Evolutionary conservation across 345 rosid genomes (phyloP).

Genomic region (Eucalyptus brandiana): DNA sequence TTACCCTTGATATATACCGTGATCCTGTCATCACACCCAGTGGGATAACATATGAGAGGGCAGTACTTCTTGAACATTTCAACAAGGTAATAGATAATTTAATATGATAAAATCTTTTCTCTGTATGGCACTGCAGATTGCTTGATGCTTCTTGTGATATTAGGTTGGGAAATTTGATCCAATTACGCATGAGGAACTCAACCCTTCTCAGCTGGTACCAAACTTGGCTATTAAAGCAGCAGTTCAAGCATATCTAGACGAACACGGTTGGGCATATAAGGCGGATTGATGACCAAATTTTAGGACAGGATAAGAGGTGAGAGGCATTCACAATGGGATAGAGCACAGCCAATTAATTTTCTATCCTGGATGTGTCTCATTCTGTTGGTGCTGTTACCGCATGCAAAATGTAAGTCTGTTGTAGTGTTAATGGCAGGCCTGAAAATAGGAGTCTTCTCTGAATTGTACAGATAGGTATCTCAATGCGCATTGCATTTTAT

Average conservation of each 20-base stretch:
- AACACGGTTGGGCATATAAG: slow-evolving; percentile 81
- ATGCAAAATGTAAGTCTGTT: neutral
- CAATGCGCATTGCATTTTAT: neutral
- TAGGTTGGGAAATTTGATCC: slow-evolving; percentile 94
- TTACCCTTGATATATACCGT: slow-evolving; percentile 76
- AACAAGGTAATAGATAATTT: slow-evolving; percentile 30
- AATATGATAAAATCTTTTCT: neutral
- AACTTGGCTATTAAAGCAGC: slow-evolving; percentile 90
- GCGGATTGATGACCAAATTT: neutral
- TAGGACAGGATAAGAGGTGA: neutral
- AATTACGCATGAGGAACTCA: slow-evolving; percentile 53
- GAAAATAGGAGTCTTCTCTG: neutral
- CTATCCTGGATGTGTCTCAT: neutral
- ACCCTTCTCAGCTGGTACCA: slow-evolving; percentile 38
- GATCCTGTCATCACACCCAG: slow-evolving; percentile 93
- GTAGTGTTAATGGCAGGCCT: neutral
- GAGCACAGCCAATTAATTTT: neutral
- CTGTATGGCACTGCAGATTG: neutral
- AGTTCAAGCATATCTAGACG: slow-evolving; percentile 59
- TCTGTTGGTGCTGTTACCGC: neutral
- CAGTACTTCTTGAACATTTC: slow-evolving; percentile 78
- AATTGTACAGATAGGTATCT: neutral
- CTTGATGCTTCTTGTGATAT: neutral
- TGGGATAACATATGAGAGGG: slow-evolving; percentile 84
- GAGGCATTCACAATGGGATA: neutral